These are phyloP conservation scores for Pouteria campechiana DNA, from an alignment of 179 eudicot species.

Conservation along the genomic window DNA sequence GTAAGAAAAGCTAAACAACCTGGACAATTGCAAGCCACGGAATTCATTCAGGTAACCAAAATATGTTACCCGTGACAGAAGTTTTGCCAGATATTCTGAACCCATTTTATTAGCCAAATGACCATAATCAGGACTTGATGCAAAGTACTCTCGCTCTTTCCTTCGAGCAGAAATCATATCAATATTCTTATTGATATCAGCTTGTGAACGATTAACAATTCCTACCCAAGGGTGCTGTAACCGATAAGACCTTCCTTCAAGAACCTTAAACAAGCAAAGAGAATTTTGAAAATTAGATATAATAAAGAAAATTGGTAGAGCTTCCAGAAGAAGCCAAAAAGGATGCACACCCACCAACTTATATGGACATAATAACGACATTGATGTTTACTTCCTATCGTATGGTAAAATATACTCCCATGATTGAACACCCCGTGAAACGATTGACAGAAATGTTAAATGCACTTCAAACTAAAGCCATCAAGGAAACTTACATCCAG, in stretches of 20 bases:
- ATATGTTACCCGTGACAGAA: slow-evolving; percentile 70
- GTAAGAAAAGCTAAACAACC: neutral
- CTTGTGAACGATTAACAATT: slow-evolving; percentile 88
- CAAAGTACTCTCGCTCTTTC: slow-evolving; percentile 78
- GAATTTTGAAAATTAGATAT: neutral
- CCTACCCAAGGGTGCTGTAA: slow-evolving; percentile 91
- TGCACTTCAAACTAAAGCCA: neutral
- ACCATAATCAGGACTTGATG: slow-evolving; percentile 78
- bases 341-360: no score
- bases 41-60: no score
- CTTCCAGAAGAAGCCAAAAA: no score
- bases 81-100: slow-evolving; percentile 90
- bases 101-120: slow-evolving; percentile 85
- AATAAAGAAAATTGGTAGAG: no score
- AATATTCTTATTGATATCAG: slow-evolving; percentile 74
- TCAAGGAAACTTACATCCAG: slow-evolving; percentile 46
- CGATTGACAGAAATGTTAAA: no score
- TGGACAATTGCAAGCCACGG: neutral
- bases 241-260: slow-evolving; percentile 87
- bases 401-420: no score
- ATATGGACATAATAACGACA: no score
- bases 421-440: no score
- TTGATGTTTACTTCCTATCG: no score
- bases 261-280: slow-evolving; percentile 42
- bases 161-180: slow-evolving; percentile 80